Evolutionary conservation across 1,139 yeast species (phyloP), one percentile per base, ranked within the genome.

Genomic region (Kodamaea suecica): DNA sequence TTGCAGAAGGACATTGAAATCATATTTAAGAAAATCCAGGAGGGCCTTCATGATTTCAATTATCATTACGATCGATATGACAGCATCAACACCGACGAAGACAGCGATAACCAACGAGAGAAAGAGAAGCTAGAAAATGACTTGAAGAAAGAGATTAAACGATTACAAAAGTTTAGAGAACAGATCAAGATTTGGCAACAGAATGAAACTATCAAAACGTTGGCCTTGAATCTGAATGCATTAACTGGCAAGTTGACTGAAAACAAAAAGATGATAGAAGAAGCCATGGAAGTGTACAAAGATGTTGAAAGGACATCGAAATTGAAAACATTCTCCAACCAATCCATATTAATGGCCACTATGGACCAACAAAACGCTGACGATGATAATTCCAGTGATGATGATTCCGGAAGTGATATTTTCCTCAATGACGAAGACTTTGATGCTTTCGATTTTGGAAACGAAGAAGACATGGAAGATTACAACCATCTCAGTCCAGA

Each of bases 251-350:
- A 66, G 43, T 53, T 70, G 27, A 64, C 63, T 23, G 75, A 70
- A 33, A 66, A 69, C 42, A 57, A 72, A 37, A 53, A 62, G 42
- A 45, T 61, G 30, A 70, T 70, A 19, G 75, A 70, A 43, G 74
- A 70, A 44, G 73, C 75, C 11, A 70, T 70, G 76, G 76, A 70
- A 41, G 62, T 62, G 31, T 70, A 70, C 41, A 70, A 70, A 42
- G 72, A 66, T 24, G 76, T 70, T 27, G 76, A 70, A 43, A 63
- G 70, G 37, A 57, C 61, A 29, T 62, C 70, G 3, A 70, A 70
- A 40, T 62, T 70, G 62, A 70, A 70, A 42, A 63, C 73, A 3
- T 70, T 63, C 40, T 66, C 73, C 3, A 70, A 70, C 48, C 76
- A 70, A 43, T 65, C 72, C 7, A 70, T 70, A 27, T 57, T 69